A percentile compares a stretch with the other conserved stretches of the same genome.
Evolutionary conservation across 164 flowering plant genomes (phyloP).

Genomic region (Malania oleifera): DNA sequence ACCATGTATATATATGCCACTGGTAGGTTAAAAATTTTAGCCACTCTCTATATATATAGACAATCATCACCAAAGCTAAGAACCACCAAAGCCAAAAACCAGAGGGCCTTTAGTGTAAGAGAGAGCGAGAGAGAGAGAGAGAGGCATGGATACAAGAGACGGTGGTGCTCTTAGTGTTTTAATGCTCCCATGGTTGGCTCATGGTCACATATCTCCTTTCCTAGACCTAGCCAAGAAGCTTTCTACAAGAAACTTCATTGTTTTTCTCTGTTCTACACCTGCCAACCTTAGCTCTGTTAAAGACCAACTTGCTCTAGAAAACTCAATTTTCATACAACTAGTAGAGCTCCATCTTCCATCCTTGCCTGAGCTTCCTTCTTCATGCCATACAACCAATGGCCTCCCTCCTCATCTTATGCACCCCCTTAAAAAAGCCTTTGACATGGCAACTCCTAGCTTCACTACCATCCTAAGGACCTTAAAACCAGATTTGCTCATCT

Average conservation of each 20-base stretch:
- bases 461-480: neutral
- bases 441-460: neutral
- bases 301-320: neutral
- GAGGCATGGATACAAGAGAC: neutral
- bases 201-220: slow-evolving; percentile 32
- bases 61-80: too few species aligned
- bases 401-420: slow-evolving; percentile 16
- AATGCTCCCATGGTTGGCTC: slow-evolving; percentile 35
- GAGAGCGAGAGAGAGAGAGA: neutral
- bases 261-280: slow-evolving; percentile 12
- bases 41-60: too few species aligned
- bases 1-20: too few species aligned
- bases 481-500: slow-evolving; percentile 9
- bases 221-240: slow-evolving; percentile 22
- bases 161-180: slow-evolving; percentile 8
- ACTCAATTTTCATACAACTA: slow-evolving; percentile 8
- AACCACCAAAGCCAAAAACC: too few species aligned
- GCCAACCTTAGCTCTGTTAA: slow-evolving; percentile 6
- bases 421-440: slow-evolving; percentile 6
- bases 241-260: neutral
- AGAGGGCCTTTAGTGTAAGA: neutral
- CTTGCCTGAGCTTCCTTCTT: slow-evolving; percentile 14
- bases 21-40: too few species aligned
- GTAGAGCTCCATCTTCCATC: slow-evolving; percentile 11
- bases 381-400: slow-evolving; percentile 16